Percentiles rank a stretch among this genome's conserved stretches.
These are phyloP conservation scores for Lachnellula suecica DNA, from an alignment of 2,329 filamentous ascomycete species.

Conservation along the genomic window DNA sequence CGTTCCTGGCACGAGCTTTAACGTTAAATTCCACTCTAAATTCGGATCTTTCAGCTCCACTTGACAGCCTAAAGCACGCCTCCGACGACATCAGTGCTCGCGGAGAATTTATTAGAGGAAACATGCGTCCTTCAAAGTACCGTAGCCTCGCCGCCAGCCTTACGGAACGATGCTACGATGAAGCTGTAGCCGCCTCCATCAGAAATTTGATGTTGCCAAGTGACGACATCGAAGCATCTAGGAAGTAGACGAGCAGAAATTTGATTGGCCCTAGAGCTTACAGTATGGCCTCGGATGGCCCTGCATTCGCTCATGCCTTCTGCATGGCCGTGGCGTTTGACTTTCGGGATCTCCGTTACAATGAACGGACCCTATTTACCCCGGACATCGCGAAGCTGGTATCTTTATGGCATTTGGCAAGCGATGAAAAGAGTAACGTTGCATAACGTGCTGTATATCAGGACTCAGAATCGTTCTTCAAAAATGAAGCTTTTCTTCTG, in stretches of 20 bases:
- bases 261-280: constrained; percentile 9
- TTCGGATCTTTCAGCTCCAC: constrained; percentile 2
- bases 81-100: constrained; percentile 8
- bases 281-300: constrained; percentile 1
- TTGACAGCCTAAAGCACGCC: constrained; percentile 11
- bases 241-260: background rate
- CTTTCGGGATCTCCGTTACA: background rate
- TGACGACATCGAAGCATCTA: constrained; percentile 14
- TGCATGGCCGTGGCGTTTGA: constrained; percentile 6
- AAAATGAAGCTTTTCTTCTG: background rate
- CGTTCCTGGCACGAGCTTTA: constrained; percentile 14
- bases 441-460: background rate
- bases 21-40: constrained; percentile 6
- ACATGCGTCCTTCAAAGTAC: background rate
- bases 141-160: background rate
- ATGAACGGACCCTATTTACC: background rate
- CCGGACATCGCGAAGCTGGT: background rate
- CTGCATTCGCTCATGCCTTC: constrained; percentile 11
- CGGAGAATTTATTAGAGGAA: too few species aligned
- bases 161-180: constrained; percentile 3
- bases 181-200: background rate
- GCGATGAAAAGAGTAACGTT: constrained; percentile 1
- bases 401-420: background rate
- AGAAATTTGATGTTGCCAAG: background rate
- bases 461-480: background rate